Percentiles rank a stretch among this genome's conserved stretches.
These are phyloP conservation scores for Apocynum venetum DNA, from an alignment of 257 asterid genomes.

Conservation along the genomic window DNA sequence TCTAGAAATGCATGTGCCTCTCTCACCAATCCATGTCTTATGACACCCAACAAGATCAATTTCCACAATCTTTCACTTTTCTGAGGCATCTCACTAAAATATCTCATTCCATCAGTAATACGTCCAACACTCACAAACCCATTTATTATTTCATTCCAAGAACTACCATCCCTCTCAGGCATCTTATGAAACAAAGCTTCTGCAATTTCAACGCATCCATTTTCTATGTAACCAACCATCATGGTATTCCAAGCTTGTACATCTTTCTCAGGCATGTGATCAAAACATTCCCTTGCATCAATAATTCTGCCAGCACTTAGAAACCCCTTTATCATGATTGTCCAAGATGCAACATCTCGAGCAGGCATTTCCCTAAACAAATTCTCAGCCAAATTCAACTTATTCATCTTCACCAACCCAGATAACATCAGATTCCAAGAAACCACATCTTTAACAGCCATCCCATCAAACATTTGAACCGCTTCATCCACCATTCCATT, in stretches of 20 bases:
- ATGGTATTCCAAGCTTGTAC: constrained; percentile 57
- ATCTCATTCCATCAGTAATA: constrained; percentile 39
- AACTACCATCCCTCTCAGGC: constrained; percentile 45
- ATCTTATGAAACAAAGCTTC: constrained; percentile 60
- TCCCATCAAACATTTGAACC: constrained; percentile 25
- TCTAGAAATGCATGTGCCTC: constrained; percentile 53
- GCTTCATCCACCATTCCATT: constrained; percentile 47
- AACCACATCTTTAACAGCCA: constrained; percentile 52
- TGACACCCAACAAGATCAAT: constrained; percentile 37
- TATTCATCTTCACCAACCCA: constrained; percentile 42
- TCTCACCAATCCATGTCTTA: constrained; percentile 36
- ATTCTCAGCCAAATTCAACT: constrained; percentile 39
- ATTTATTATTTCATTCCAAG: constrained; percentile 49
- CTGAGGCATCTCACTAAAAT: constrained; percentile 45
- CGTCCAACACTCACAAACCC: constrained; percentile 37
- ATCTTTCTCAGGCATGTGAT: constrained; percentile 51
- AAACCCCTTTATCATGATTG: constrained; percentile 57
- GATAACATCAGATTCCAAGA: constrained; percentile 62
- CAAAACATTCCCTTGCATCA: constrained; percentile 50
- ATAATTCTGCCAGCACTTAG: constrained; percentile 37
- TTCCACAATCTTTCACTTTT: constrained; percentile 46
- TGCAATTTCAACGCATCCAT: constrained; percentile 34
- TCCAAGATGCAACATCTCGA: constrained; percentile 56
- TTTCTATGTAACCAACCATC: constrained; percentile 42
- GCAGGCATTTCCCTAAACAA: constrained; percentile 37